Percentiles rank a stretch among this genome's conserved stretches.
These are phyloP conservation scores for Termitomyces sp. DNA, from an alignment of 768 basidiomycete species.

Conservation along the genomic window DNA sequence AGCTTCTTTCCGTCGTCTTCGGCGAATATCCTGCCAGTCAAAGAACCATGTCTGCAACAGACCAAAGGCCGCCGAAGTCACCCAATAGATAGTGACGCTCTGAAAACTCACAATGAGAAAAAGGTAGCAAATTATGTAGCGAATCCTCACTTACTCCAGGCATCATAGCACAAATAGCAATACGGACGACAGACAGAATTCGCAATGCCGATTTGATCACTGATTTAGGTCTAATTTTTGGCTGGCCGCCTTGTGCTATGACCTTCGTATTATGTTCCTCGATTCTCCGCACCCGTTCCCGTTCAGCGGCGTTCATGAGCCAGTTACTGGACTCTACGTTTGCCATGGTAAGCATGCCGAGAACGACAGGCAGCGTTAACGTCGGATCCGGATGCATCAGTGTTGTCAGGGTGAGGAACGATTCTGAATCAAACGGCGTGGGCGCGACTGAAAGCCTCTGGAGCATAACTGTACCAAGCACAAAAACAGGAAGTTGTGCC, in stretches of 20 bases:
- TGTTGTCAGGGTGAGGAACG: slow-evolving; percentile 69
- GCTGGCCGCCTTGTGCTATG: slow-evolving; percentile 40
- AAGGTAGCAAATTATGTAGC: neutral
- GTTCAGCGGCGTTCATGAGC: slow-evolving; percentile 59
- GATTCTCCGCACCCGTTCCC: slow-evolving; percentile 41
- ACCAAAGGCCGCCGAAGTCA: slow-evolving; percentile 70
- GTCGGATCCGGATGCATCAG: slow-evolving; percentile 71
- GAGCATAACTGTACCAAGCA: slow-evolving; percentile 58
- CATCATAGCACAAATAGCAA: slow-evolving; percentile 59
- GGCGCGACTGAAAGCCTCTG: slow-evolving; percentile 47
- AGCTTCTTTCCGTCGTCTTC: slow-evolving; percentile 20
- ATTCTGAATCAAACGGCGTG: slow-evolving; percentile 73
- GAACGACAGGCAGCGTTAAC: slow-evolving; percentile 58
- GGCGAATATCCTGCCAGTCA: slow-evolving; percentile 54
- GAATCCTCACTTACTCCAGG: slow-evolving; percentile 54
- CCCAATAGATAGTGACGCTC: slow-evolving; percentile 75
- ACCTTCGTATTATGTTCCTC: slow-evolving; percentile 44
- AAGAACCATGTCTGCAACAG: slow-evolving; percentile 71
- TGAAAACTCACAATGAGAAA: slow-evolving; percentile 19
- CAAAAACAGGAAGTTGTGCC: slow-evolving; percentile 69
- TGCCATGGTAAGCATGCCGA: slow-evolving; percentile 72
- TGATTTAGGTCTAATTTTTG: slow-evolving; percentile 35
- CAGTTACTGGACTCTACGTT: slow-evolving; percentile 76
- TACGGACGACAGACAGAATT: slow-evolving; percentile 57
- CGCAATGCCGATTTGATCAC: slow-evolving; percentile 53